Conservation (phyloP, 768 basidiomycete genomes). For the Calocybe indica region DNA sequence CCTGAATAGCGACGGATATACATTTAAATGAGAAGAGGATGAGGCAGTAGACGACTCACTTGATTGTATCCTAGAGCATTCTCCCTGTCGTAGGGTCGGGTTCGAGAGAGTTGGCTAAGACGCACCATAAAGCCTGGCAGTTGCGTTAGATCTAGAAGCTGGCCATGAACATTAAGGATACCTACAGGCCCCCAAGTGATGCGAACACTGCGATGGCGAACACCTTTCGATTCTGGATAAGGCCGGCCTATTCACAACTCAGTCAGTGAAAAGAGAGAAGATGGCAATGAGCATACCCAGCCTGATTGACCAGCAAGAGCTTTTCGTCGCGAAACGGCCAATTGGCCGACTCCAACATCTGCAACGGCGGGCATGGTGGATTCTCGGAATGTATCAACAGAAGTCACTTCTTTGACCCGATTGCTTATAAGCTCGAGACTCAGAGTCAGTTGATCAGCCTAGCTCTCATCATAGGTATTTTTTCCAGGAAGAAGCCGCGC, state of each 20-base stretch:
- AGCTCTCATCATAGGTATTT: no score
- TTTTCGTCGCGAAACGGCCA: slow-evolving; percentile 38
- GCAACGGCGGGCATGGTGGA: slow-evolving; percentile 33
- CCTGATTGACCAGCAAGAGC: slow-evolving; percentile 61
- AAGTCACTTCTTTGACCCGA: slow-evolving; percentile 4
- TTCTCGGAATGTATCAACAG: background rate
- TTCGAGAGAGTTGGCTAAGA: slow-evolving; percentile 11
- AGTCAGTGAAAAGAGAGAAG: background rate
- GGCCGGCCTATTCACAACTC: slow-evolving; percentile 39
- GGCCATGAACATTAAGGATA: slow-evolving; percentile 4
- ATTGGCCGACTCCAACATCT: slow-evolving; percentile 25
- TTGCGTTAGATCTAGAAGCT: background rate
- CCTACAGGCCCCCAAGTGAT: slow-evolving; percentile 71
- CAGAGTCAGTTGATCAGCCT: no score
- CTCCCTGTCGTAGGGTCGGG: background rate
- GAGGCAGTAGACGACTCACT: slow-evolving; percentile 20
- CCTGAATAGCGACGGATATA: slow-evolving; percentile 26
- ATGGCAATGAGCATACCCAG: slow-evolving; percentile 39
- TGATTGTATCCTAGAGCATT: slow-evolving; percentile 54
- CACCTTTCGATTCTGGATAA: slow-evolving; percentile 59
- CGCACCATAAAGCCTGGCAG: slow-evolving; percentile 53
- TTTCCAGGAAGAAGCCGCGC: no score
- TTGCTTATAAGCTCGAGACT: no score
- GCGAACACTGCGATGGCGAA: slow-evolving; percentile 73
- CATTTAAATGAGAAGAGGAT: background rate